phyloP scores from a whole-genome alignment of 169 alveolate genomes.

The Neospora caninum region DNA sequence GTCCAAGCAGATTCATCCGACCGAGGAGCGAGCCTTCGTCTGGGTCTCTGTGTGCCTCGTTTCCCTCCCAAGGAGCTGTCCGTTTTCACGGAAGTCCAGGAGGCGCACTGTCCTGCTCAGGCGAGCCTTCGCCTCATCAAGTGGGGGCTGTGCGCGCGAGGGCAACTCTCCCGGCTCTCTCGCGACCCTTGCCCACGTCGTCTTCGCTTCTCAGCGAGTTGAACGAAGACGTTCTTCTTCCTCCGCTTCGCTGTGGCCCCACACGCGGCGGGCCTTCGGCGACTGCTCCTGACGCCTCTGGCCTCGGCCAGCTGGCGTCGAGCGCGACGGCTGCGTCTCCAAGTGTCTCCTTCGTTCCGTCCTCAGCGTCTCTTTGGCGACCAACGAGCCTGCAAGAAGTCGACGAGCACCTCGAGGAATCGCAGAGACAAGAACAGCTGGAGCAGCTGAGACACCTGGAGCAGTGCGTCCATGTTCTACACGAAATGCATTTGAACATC shows the following conservation, averaged over 20 bases:
- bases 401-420: slow-evolving; percentile 54
- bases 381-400: slow-evolving; percentile 50
- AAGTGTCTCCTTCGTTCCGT: background rate
- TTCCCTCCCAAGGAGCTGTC: background rate
- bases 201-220: background rate
- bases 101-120: background rate
- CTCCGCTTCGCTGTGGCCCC: slow-evolving; percentile 15
- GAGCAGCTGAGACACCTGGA: slow-evolving; percentile 63
- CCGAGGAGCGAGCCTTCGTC: too few species aligned
- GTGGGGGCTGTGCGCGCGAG: too few species aligned
- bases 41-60: background rate
- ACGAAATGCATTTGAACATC: slow-evolving; percentile 51
- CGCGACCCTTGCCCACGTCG: too few species aligned
- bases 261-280: background rate
- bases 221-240: background rate
- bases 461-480: slow-evolving; percentile 62
- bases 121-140: too few species aligned
- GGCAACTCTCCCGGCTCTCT: too few species aligned
- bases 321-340: background rate
- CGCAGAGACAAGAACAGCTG: slow-evolving; percentile 60
- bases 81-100: background rate
- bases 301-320: background rate
- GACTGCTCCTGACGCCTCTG: background rate
- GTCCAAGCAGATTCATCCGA: too few species aligned
- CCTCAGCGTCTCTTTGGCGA: background rate